Evolutionary conservation across 139 green algal species (phyloP).

Genomic region (Chlamydomonas incerta): DNA sequence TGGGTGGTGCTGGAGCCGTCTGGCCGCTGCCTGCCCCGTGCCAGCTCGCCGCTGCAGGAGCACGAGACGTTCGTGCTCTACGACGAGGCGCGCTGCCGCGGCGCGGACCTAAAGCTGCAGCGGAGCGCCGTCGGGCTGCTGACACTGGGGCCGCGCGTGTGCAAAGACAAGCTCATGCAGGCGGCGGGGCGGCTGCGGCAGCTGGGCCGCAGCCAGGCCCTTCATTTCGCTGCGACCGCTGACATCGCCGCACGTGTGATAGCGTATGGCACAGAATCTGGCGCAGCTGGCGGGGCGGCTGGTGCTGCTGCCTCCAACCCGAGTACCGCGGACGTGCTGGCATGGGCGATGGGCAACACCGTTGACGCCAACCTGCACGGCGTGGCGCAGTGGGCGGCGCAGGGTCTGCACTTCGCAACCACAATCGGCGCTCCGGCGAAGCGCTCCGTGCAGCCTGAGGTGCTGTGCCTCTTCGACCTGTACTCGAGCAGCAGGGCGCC

Average conservation of each 20-base stretch:
- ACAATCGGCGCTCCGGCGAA: slow-evolving; percentile 27
- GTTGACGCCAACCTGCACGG: slow-evolving; percentile 47
- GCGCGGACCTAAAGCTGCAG: slow-evolving; percentile 51
- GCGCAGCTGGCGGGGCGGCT: neutral
- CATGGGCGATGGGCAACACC: slow-evolving; percentile 59
- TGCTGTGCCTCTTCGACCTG: slow-evolving; percentile 36
- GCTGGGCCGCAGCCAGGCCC: slow-evolving; percentile 54
- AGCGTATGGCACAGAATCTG: neutral
- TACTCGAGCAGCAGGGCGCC: slow-evolving; percentile 25
- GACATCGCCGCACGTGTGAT: slow-evolving; percentile 25
- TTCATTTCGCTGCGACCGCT: slow-evolving; percentile 23
- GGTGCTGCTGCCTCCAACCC: neutral
- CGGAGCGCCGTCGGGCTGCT: slow-evolving; percentile 62
- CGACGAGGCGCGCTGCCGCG: slow-evolving; percentile 64
- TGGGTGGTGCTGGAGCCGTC: slow-evolving; percentile 48
- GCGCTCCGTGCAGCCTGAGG: slow-evolving; percentile 46
- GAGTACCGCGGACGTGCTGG: slow-evolving; percentile 40
- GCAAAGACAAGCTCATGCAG: slow-evolving; percentile 76
- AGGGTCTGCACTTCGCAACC: slow-evolving; percentile 59
- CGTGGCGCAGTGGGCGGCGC: slow-evolving; percentile 30
- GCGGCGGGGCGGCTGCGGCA: slow-evolving; percentile 54
- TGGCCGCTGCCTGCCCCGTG: slow-evolving; percentile 9
- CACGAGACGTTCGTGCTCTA: slow-evolving; percentile 54
- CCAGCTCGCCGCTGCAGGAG: slow-evolving; percentile 46
- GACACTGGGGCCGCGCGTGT: slow-evolving; percentile 60